Percentiles rank a stretch among this genome's conserved stretches.
Conservation (phyloP, 179 eudicot genomes). For the Silene coronaria region DNA sequence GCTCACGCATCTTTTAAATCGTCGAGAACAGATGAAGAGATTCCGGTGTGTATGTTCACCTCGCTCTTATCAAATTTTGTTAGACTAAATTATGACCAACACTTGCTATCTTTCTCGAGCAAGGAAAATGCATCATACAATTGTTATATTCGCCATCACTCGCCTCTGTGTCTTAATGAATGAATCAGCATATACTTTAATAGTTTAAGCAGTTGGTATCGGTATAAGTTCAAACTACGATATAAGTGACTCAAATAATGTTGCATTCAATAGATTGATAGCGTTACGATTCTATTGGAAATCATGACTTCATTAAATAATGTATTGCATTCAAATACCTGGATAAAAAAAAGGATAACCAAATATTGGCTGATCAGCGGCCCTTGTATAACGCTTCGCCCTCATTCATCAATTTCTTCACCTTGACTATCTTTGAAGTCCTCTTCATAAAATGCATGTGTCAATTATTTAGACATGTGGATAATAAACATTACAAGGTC, state of each 20-base stretch:
- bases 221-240: background rate
- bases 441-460: background rate
- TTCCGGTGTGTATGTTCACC: slow-evolving; percentile 47
- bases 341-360: background rate
- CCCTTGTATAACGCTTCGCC: background rate
- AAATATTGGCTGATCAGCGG: background rate
- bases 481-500: background rate
- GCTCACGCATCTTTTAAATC: slow-evolving; percentile 62
- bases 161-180: background rate
- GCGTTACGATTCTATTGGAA: too few species aligned
- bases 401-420: background rate
- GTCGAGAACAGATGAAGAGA: slow-evolving; percentile 45
- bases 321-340: background rate
- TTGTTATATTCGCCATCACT: background rate
- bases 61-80: background rate
- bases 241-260: background rate
- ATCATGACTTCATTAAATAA: too few species aligned
- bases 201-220: background rate
- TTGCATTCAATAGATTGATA: background rate
- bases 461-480: background rate
- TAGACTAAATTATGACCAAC: background rate
- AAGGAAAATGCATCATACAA: background rate
- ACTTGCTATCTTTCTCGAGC: background rate
- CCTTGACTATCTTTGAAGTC: background rate
- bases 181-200: background rate